Evolutionary conservation across 129 eudicot genomes (phyloP).

Genomic region (Rutidosis leptorrhynchoides): DNA sequence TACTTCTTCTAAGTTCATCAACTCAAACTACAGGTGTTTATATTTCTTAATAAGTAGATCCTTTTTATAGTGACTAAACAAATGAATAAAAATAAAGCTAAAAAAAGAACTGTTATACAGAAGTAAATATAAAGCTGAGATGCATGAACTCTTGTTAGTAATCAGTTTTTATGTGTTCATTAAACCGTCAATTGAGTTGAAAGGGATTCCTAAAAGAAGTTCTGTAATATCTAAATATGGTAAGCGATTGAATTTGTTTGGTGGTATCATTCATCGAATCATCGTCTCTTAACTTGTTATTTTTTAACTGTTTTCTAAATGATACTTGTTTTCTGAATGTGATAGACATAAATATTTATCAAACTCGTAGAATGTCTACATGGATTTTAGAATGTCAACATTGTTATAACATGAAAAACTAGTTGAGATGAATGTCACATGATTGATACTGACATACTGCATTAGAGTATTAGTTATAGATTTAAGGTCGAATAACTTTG

Average conservation of each 20-base stretch:
- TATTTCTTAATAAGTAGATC: slow-evolving; percentile 32
- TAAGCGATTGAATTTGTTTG: slow-evolving; percentile 19
- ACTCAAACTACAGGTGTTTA: slow-evolving; percentile 28
- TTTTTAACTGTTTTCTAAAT: neutral
- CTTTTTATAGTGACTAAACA: slow-evolving; percentile 27
- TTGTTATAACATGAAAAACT: too few species aligned
- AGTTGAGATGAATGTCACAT: too few species aligned
- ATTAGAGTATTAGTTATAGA: too few species aligned
- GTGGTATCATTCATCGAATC: slow-evolving; percentile 7
- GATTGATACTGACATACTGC: too few species aligned
- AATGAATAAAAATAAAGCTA: slow-evolving; percentile 3
- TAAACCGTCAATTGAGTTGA: slow-evolving; percentile 11
- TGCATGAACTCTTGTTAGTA: slow-evolving; percentile 20
- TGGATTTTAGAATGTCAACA: too few species aligned
- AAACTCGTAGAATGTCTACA: too few species aligned
- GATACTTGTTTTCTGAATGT: too few species aligned
- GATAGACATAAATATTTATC: too few species aligned
- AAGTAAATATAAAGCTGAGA: slow-evolving; percentile 30
- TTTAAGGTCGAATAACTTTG: too few species aligned
- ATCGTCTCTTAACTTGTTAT: too few species aligned
- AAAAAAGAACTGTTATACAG: slow-evolving; percentile 10
- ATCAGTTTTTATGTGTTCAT: slow-evolving; percentile 25
- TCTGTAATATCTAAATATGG: slow-evolving; percentile 18
- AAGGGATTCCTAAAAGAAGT: slow-evolving; percentile 22
- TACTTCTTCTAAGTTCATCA: slow-evolving; percentile 21